Evolutionary conservation across 495 filamentous ascomycete species (phyloP).

Genomic region (Thermochaetoides thermophila): DNA sequence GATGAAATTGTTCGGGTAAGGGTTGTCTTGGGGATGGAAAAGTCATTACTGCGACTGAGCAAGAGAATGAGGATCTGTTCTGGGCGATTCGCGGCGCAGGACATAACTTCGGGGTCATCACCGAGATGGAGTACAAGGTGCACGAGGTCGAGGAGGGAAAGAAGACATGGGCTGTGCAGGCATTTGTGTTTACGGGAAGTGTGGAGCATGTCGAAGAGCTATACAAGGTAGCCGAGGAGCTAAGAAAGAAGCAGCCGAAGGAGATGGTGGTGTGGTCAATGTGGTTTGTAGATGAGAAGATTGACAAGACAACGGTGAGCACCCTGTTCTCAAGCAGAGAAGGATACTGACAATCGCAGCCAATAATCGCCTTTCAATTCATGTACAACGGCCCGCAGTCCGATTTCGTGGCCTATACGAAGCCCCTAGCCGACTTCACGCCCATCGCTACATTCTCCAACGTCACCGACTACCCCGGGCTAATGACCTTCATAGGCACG

Average conservation of each 20-base stretch:
- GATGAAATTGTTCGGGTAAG: constrained; percentile 39
- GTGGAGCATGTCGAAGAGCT: constrained; percentile 37
- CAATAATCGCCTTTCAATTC: constrained; percentile 31
- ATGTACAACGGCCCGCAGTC: constrained; percentile 29
- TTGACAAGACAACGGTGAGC: constrained; percentile 26
- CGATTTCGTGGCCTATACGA: constrained; percentile 23
- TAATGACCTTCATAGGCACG: constrained; percentile 26
- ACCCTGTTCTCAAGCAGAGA: not conserved
- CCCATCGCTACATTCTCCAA: constrained; percentile 17
- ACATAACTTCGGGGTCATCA: constrained; percentile 49
- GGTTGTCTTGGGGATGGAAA: constrained; percentile 40
- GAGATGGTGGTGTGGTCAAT: constrained; percentile 31
- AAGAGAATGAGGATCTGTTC: constrained; percentile 32
- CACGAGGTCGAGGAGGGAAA: constrained; percentile 26
- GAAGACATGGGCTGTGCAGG: constrained; percentile 23
- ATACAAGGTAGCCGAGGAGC: constrained; percentile 26
- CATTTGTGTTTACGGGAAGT: constrained; percentile 29
- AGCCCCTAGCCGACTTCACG: constrained; percentile 26
- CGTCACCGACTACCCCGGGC: constrained; percentile 25
- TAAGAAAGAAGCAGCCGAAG: constrained; percentile 20
- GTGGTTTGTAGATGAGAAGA: constrained; percentile 24
- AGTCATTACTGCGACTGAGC: constrained; percentile 16
- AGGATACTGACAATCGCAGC: constrained; percentile 5
- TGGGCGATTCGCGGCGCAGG: constrained; percentile 45
- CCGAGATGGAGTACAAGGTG: constrained; percentile 29